Evolutionary conservation across 768 basidiomycete species (phyloP), one percentile per base, ranked within the genome.

Genomic region (Rhodocollybia butyracea): DNA sequence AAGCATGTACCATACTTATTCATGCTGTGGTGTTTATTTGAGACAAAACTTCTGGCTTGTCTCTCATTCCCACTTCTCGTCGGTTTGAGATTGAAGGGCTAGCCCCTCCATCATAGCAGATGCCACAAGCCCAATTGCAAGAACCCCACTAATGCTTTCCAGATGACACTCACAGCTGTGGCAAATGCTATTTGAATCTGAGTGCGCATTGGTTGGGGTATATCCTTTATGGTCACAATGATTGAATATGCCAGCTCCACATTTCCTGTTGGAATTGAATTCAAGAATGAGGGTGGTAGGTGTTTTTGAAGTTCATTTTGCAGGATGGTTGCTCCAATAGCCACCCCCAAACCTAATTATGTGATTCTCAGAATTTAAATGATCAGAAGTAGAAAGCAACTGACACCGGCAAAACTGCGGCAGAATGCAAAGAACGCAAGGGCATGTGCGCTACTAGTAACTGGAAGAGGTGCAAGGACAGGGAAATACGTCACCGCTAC

Each of bases 331-430:
- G 70, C 71, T 2, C 78, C 76, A 55, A 85, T 73, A 0, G 76
- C 70, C 58, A 83, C 66, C 0, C 83, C 76, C 80, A 80, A 5
- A 70, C 69, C 74, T 82, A n/a, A 64, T 1, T n/a, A n/a, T n/a
- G n/a, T n/a, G 31, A 11, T 22, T 51, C 3, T 22, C 4, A 30
- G 4, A 13, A 42, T n/a, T 19, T 42, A 17, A 7, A 15, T 40
- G 7, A 7, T 15, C 19, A 5, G 3, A 45, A 45, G 30, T 24
- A 30, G 11, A 13, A 43, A 55, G 11, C n/a, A n/a, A 47, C 65
- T 41, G 42, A 73, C 76, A 41, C 69, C 63, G 1, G 70, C 67
- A 43, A 75, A 75, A 2, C 63, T 58, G 6, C 77, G 70, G 5
- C 66, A 43, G 58, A 77, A 77, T 11, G 65, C 64, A 48, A 74